phyloP scores from a whole-genome alignment of 139 green algal genomes.

The Volvox africanus region DNA sequence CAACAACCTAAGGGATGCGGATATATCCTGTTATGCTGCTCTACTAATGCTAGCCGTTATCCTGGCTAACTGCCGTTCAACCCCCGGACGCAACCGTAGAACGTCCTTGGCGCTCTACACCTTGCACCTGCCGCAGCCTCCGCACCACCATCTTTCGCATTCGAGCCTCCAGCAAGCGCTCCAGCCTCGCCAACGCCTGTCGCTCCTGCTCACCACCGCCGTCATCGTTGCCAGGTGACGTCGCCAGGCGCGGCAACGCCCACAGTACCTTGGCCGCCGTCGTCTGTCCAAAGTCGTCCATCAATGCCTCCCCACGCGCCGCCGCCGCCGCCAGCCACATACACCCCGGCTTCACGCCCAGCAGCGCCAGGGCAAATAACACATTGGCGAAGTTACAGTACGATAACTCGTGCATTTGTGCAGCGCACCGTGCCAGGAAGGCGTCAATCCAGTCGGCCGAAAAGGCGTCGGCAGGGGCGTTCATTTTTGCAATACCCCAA shows the following conservation, averaged over 20 bases:
- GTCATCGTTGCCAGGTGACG: not conserved
- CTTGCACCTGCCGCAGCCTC: not conserved
- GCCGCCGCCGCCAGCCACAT: conserved; percentile 2
- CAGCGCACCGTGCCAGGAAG: not conserved
- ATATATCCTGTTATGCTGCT: too few relatives aligned
- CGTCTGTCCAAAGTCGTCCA: conserved; percentile 26
- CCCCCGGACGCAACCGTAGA: too few relatives aligned
- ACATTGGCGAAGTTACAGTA: conserved; percentile 38
- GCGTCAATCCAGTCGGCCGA: not conserved
- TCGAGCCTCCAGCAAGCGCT: not conserved
- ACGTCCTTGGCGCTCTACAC: too few relatives aligned
- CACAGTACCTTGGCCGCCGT: conserved; percentile 28
- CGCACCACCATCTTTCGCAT: not conserved
- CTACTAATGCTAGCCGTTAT: too few relatives aligned
- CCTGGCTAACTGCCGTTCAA: too few relatives aligned
- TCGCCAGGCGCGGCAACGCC: conserved; percentile 30
- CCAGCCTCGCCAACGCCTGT: not conserved
- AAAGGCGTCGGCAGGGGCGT: not conserved
- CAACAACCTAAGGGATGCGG: too few relatives aligned
- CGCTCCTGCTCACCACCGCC: not conserved
- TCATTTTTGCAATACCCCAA: conserved; percentile 17
- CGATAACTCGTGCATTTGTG: not conserved
- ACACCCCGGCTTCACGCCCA: conserved; percentile 20
- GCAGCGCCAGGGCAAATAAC: conserved; percentile 19
- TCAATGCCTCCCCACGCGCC: not conserved